phyloP scores from a whole-genome alignment of 2,329 filamentous ascomycete species.

The Calonectria pseudoreteaudii region DNA sequence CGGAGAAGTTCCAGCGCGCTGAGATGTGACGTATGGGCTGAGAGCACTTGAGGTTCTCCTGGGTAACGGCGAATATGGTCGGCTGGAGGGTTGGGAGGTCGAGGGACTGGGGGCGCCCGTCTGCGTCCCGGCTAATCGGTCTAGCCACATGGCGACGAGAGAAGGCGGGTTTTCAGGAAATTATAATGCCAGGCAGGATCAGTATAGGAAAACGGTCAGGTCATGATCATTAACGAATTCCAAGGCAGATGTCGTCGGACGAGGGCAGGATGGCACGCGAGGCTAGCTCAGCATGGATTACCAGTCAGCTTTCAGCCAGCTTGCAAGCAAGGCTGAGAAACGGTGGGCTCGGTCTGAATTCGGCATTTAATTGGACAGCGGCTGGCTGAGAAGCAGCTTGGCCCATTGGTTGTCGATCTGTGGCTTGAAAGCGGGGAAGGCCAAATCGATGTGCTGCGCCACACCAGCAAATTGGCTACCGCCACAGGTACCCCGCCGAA shows the following conservation, averaged over 20 bases:
- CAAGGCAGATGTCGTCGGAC: slow-evolving; percentile 14
- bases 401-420: slow-evolving; percentile 15
- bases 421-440: slow-evolving; percentile 11
- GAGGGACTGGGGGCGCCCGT: slow-evolving; percentile 68
- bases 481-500: slow-evolving; percentile 18
- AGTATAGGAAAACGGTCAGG: slow-evolving; percentile 19
- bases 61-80: slow-evolving; percentile 78
- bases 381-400: background rate
- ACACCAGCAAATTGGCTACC: background rate
- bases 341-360: slow-evolving; percentile 19
- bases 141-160: slow-evolving; percentile 81
- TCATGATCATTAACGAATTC: slow-evolving; percentile 18
- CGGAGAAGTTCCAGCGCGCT: slow-evolving; percentile 75
- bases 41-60: slow-evolving; percentile 76
- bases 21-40: slow-evolving; percentile 75
- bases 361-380: slow-evolving; percentile 32
- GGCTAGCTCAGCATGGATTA: slow-evolving; percentile 33
- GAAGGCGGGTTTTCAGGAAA: slow-evolving; percentile 14
- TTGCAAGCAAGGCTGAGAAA: slow-evolving; percentile 44
- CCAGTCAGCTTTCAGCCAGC: slow-evolving; percentile 41
- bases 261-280: slow-evolving; percentile 24
- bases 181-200: slow-evolving; percentile 14
- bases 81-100: slow-evolving; percentile 71
- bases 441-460: background rate
- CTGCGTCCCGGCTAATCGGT: slow-evolving; percentile 80